phyloP scores from a whole-genome alignment of 192 early-diverging fungal species.

The Kappamyces sp. region DNA sequence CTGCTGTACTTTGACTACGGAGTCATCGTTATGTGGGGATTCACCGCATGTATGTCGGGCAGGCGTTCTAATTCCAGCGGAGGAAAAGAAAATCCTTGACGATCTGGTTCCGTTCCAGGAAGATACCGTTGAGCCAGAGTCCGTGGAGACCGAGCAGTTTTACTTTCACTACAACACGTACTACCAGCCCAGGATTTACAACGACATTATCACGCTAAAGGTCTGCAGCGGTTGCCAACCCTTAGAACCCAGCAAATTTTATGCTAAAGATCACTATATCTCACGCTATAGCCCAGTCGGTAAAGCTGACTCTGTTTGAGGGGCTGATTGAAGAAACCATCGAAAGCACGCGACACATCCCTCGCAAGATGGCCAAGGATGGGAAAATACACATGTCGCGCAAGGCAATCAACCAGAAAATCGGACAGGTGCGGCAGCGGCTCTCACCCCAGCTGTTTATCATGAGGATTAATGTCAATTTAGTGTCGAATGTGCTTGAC shows the following conservation, averaged over 20 bases:
- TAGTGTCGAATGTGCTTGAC: conserved; percentile 76
- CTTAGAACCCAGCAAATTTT: conserved; percentile 57
- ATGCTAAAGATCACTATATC: conserved; percentile 93
- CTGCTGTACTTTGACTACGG: conserved; percentile 91
- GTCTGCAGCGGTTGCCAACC: background rate
- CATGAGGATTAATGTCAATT: conserved; percentile 74
- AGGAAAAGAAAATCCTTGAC: conserved; percentile 70
- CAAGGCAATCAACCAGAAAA: conserved; percentile 88
- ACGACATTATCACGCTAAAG: conserved; percentile 81
- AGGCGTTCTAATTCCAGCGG: conserved; percentile 23
- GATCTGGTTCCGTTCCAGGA: conserved; percentile 71
- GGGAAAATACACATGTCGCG: conserved; percentile 88
- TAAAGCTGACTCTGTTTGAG: conserved; percentile 91
- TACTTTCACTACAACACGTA: conserved; percentile 58
- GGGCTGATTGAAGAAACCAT: conserved; percentile 88
- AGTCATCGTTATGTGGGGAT: conserved; percentile 94
- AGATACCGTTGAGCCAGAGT: conserved; percentile 33
- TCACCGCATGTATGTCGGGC: conserved; percentile 45
- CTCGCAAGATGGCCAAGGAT: conserved; percentile 86
- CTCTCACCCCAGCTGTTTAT: conserved; percentile 51
- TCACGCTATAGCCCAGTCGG: conserved; percentile 93
- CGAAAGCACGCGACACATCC: conserved; percentile 76
- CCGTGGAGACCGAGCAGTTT: conserved; percentile 8
- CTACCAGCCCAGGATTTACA: conserved; percentile 75
- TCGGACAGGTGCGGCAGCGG: conserved; percentile 58